A percentile compares a stretch with the other conserved stretches of the same genome.
Conservation (phyloP, 2,329 filamentous ascomycete genomes). For the Nectriaceae sp. region DNA sequence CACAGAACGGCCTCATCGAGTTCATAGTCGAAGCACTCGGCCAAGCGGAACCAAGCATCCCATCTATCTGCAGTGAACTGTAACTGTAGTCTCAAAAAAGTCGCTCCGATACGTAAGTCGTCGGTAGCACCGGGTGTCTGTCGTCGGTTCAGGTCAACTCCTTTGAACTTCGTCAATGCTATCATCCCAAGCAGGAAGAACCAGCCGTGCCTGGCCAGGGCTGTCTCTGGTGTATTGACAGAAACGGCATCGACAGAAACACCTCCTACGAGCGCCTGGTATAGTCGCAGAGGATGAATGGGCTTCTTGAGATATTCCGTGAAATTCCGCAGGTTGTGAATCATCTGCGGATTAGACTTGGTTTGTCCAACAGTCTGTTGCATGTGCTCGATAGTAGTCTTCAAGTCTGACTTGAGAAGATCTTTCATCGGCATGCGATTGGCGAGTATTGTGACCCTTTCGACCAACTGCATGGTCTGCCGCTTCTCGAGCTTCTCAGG, state of each 20-base stretch:
- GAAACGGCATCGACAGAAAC: constrained; percentile 72
- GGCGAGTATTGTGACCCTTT: constrained; percentile 80
- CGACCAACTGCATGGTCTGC: constrained; percentile 78
- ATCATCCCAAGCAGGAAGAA: constrained; percentile 90
- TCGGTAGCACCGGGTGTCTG: constrained; percentile 78
- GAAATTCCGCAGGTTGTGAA: constrained; percentile 85
- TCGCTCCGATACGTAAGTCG: constrained; percentile 79
- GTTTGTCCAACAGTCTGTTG: constrained; percentile 81
- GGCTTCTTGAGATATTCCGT: constrained; percentile 80
- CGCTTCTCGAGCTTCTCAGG: constrained; percentile 76
- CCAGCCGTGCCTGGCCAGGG: constrained; percentile 81
- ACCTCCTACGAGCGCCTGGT: constrained; percentile 77
- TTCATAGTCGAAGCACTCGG: constrained; percentile 85
- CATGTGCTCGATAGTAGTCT: constrained; percentile 88
- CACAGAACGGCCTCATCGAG: constrained; percentile 85
- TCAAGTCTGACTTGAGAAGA: constrained; percentile 86
- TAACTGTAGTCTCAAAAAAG: constrained; percentile 78
- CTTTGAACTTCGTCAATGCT: constrained; percentile 80
- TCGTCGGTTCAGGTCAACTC: constrained; percentile 69
- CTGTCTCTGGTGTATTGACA: constrained; percentile 68
- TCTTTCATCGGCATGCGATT: constrained; percentile 88
- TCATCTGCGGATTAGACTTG: constrained; percentile 77
- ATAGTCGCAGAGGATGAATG: constrained; percentile 79
- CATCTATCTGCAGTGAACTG: constrained; percentile 81
- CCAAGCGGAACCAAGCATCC: constrained; percentile 89